Base-by-base conservation (phyloP, 1,284 basidiomycete genomes). In the Rhodotorula sp. region DNA sequence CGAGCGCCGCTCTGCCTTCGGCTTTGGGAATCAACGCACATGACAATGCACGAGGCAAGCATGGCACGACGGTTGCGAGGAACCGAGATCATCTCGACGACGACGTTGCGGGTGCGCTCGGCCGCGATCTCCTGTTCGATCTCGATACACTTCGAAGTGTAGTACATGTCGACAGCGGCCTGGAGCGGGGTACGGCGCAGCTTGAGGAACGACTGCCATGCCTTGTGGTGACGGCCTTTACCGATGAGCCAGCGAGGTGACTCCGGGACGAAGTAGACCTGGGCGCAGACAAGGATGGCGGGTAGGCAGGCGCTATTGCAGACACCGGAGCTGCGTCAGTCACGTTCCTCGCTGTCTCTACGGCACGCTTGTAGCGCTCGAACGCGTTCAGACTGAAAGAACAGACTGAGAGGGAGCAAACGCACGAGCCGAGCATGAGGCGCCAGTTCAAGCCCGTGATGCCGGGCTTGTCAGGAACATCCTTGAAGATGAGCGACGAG, bases 1-100 rank as follows among this genome's bases (percentile, higher is more conserved):
- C 0, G 34, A 34, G 34, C 34, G 34, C 34, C 34, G 34, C 34
- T 34, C 34, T 34, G 34, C 34, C 34, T 34, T 5, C 34, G 34
- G 5, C 34, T 34, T 34, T 34, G 12, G 17, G 16, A 64, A 56
- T 79, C 76, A 27, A 68, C 87, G 78, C 90, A 87, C 90, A 91
- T 91, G 80, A 91, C 88, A 69, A 89, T 84, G 1, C 49, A 63
- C 9, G 88, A 86, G 0, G 88, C 90, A 44, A 89, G 81, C 1
- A 89, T 85, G 0, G 90, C 92, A 59, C 91, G 85, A 74, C 91
- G 85, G 80, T 90, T 88, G 68, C 92, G 85, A 21, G 87, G 88
- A 34, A 91, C 83, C 17, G 85, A 90, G 82, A 80, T 91, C 21
- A 85, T 48, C 34, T 62, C 48, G 49, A 54, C 41, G 42, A 74